These are phyloP conservation scores for Meira miltonrushii DNA, from an alignment of 1,284 basidiomycete genomes.

Conservation along the genomic window DNA sequence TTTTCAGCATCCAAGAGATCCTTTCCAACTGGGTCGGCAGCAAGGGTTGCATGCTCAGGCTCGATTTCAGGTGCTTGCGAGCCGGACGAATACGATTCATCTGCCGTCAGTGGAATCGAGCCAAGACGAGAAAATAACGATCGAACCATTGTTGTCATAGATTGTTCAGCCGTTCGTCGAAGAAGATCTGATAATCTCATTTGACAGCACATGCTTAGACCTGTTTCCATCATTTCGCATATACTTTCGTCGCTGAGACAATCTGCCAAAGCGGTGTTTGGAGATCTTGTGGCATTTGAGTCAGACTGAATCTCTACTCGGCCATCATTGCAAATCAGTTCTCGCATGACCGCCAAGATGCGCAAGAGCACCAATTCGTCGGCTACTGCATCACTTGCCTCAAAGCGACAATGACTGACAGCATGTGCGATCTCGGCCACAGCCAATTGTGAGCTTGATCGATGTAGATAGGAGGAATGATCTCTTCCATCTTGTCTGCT, in stretches of 20 bases:
- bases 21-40: constrained; percentile 22
- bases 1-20: constrained; percentile 27
- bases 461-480: constrained; percentile 1
- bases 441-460: constrained; percentile 54
- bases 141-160: constrained; percentile 81
- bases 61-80: constrained; percentile 29
- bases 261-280: constrained; percentile 26
- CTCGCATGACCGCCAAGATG: constrained; percentile 84
- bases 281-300: not conserved
- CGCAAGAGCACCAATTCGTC: constrained; percentile 92
- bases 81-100: constrained; percentile 39
- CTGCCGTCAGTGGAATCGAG: constrained; percentile 54
- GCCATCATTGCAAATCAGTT: constrained; percentile 63
- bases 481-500: not conserved
- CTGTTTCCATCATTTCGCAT: constrained; percentile 97
- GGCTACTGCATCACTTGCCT: constrained; percentile 74
- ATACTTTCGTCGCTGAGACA: constrained; percentile 74
- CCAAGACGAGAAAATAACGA: constrained; percentile 73
- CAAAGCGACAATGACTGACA: constrained; percentile 93
- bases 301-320: not conserved
- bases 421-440: constrained; percentile 81
- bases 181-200: constrained; percentile 87
- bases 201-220: constrained; percentile 92
- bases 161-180: constrained; percentile 85
- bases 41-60: constrained; percentile 41